Evolutionary conservation across 228 moss, liverwort and hornwort species (phyloP).

Genomic region (Sphagnum magellanicum): DNA sequence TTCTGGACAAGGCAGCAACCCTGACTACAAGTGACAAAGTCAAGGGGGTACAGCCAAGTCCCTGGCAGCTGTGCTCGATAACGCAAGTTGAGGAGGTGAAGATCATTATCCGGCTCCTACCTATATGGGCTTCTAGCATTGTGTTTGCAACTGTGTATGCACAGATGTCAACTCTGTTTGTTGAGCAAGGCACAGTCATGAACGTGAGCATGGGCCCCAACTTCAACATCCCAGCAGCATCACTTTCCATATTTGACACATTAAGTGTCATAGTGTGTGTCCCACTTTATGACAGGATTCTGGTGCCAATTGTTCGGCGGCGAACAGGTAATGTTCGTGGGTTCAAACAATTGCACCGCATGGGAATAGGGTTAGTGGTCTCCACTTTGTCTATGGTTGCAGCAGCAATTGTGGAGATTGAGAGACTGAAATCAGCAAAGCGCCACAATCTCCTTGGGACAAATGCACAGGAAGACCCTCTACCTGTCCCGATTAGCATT

Average conservation of each 20-base stretch:
- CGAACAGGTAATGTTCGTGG: constrained; percentile 57
- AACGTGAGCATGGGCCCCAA: constrained; percentile 20
- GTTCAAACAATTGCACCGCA: constrained; percentile 65
- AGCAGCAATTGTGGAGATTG: constrained; percentile 56
- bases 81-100: constrained; percentile 85
- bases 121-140: constrained; percentile 64
- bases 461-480: background rate
- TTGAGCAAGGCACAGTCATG: constrained; percentile 61
- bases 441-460: constrained; percentile 22
- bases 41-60: constrained; percentile 20
- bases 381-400: constrained; percentile 64
- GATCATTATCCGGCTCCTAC: constrained; percentile 51
- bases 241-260: constrained; percentile 45
- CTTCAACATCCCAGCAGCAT: constrained; percentile 36
- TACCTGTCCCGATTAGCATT: constrained; percentile 28
- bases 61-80: constrained; percentile 60
- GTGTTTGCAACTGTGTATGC: constrained; percentile 51
- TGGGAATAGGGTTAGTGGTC: constrained; percentile 68
- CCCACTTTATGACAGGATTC: constrained; percentile 50
- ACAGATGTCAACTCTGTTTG: constrained; percentile 69
- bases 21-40: constrained; percentile 15
- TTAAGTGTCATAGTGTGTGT: constrained; percentile 50
- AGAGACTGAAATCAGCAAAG: constrained; percentile 35
- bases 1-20: constrained; percentile 76
- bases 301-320: constrained; percentile 45